phyloP scores from a whole-genome alignment of 192 early-diverging fungal genomes.

The Coemansia sp. region DNA sequence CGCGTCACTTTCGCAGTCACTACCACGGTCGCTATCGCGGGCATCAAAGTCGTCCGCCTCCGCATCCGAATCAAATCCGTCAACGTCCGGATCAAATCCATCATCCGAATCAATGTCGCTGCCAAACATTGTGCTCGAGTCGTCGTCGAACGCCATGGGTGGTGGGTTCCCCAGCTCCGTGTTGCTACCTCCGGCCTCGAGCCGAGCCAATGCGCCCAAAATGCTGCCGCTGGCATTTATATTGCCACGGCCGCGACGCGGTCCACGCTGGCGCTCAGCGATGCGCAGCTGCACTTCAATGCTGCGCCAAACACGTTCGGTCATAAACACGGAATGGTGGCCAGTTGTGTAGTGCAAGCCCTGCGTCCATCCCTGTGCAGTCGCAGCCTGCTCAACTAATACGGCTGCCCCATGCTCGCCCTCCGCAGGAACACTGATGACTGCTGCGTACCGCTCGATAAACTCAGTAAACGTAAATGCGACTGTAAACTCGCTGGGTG shows the following conservation, averaged over 20 bases:
- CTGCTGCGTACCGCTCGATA: slow-evolving; percentile 64
- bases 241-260: neutral
- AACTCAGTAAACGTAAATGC: slow-evolving; percentile 72
- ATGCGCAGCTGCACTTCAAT: slow-evolving; percentile 62
- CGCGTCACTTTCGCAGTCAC: neutral
- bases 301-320: slow-evolving; percentile 64
- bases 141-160: slow-evolving; percentile 14
- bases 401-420: slow-evolving; percentile 4
- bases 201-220: slow-evolving; percentile 28
- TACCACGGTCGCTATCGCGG: slow-evolving; percentile 4
- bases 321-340: slow-evolving; percentile 60
- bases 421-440: slow-evolving; percentile 36
- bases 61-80: slow-evolving; percentile 14
- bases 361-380: slow-evolving; percentile 47
- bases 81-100: slow-evolving; percentile 19
- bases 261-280: slow-evolving; percentile 55
- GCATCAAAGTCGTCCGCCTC: neutral
- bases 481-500: slow-evolving; percentile 68
- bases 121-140: slow-evolving; percentile 36
- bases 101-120: slow-evolving; percentile 30
- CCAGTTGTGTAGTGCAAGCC: slow-evolving; percentile 58
- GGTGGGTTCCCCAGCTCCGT: slow-evolving; percentile 41
- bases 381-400: slow-evolving; percentile 35
- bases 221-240: slow-evolving; percentile 18
- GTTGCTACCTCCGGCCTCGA: slow-evolving; percentile 7